Conservation (phyloP, 1,139 yeast species). For the Hyphopichia buzzinii region DNA sequence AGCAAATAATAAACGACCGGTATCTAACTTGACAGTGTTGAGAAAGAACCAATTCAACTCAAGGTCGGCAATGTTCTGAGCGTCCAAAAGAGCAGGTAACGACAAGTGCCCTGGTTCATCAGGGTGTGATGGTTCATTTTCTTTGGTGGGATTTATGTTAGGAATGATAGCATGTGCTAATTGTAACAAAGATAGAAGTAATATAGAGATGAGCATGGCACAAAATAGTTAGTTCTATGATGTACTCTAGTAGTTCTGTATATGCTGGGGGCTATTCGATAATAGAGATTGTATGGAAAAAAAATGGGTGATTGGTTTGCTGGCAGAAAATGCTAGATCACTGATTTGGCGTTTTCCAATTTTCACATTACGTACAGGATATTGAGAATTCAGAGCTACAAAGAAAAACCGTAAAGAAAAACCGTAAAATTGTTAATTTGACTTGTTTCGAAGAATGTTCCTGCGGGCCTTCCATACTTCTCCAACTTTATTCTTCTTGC, state of each 20-base stretch:
- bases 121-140: constrained; percentile 1
- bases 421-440: constrained; percentile 21
- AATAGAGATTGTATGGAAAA: no score
- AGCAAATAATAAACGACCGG: constrained; percentile 40
- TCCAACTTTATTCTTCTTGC: constrained; percentile 44
- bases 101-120: constrained; percentile 25
- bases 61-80: constrained; percentile 21
- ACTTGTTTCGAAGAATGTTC: constrained; percentile 52
- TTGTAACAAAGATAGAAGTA: neutral
- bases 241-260: no score
- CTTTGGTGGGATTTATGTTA: neutral
- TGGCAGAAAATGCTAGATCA: no score
- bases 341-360: neutral
- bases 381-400: neutral
- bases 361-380: neutral
- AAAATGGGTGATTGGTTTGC: no score
- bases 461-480: constrained; percentile 64
- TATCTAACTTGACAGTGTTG: constrained; percentile 29
- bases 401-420: neutral
- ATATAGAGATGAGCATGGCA: neutral
- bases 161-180: neutral
- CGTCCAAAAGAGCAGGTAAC: constrained; percentile 32
- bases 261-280: no score
- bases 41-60: constrained; percentile 26
- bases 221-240: no score